Percentiles rank a stretch among this genome's conserved stretches.
phyloP scores from a whole-genome alignment of 2,329 filamentous ascomycete species.

The Nakataea oryzae region DNA sequence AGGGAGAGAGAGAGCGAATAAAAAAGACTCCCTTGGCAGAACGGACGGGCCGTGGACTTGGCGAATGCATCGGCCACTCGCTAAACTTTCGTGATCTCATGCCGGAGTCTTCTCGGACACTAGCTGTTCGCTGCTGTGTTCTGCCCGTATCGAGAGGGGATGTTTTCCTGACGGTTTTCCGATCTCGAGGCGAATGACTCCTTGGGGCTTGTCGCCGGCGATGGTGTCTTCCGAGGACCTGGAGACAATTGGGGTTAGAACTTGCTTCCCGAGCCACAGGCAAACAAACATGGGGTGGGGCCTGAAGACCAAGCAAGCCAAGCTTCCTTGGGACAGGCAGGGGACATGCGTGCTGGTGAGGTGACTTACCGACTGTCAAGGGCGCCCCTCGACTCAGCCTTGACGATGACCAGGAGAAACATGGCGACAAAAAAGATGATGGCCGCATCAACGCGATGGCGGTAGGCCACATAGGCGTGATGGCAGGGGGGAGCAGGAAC shows the following conservation, averaged over 20 bases:
- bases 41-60: background rate
- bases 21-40: background rate
- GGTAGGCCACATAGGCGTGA: background rate
- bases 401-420: conserved; percentile 18
- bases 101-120: background rate
- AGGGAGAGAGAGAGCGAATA: no score
- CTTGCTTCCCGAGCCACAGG: background rate
- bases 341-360: background rate
- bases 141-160: conserved; percentile 7
- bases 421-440: conserved; percentile 17
- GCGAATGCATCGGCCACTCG: background rate
- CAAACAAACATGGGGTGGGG: conserved; percentile 8
- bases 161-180: conserved; percentile 3
- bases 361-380: conserved; percentile 12
- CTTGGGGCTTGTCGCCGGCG: background rate
- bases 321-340: background rate
- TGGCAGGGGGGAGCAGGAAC: background rate
- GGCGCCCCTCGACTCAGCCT: conserved; percentile 16
- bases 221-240: background rate
- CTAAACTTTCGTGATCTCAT: background rate
- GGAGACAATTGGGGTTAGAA: background rate
- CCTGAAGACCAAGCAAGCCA: conserved; percentile 4
- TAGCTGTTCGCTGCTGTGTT: background rate
- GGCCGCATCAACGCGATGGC: background rate
- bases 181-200: conserved; percentile 9